Conservation (phyloP, 2,329 filamentous ascomycete species). For the Fusarium goolgardi region DNA sequence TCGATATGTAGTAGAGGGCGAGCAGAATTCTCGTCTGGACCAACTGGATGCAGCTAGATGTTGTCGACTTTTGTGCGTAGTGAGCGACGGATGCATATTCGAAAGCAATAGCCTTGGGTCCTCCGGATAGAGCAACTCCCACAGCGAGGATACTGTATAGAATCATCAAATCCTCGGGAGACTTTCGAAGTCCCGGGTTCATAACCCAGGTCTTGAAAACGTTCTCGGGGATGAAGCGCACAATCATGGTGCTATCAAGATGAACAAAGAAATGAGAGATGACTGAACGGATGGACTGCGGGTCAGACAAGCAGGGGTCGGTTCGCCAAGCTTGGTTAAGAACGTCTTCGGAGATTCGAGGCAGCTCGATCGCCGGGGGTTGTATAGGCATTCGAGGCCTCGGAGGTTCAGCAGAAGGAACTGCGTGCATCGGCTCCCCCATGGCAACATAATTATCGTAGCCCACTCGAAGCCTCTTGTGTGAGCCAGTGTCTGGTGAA, state of each 20-base stretch:
- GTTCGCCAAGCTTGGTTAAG: conserved; percentile 62
- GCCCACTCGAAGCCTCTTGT: conserved; percentile 63
- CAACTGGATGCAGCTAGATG: conserved; percentile 63
- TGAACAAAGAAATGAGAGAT: conserved; percentile 58
- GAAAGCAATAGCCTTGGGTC: conserved; percentile 52
- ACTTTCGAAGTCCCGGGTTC: conserved; percentile 52
- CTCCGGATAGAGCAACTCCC: conserved; percentile 55
- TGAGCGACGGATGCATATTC: conserved; percentile 65
- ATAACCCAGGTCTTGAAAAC: conserved; percentile 55
- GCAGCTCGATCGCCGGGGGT: conserved; percentile 54
- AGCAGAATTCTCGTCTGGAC: conserved; percentile 76
- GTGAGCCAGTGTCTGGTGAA: conserved; percentile 52
- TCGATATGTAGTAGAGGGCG: conserved; percentile 72
- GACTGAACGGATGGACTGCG: conserved; percentile 54
- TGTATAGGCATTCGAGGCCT: conserved; percentile 54
- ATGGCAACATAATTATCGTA: conserved; percentile 59
- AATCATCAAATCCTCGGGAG: conserved; percentile 59
- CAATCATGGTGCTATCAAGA: conserved; percentile 56
- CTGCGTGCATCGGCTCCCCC: conserved; percentile 49
- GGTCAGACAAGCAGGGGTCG: conserved; percentile 61
- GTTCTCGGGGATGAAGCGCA: conserved; percentile 57
- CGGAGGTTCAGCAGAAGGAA: conserved; percentile 52
- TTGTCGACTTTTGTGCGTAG: conserved; percentile 59
- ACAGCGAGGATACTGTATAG: conserved; percentile 59
- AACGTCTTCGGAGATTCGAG: conserved; percentile 62